Percentiles rank a stretch among this genome's conserved stretches.
Conservation (phyloP, 306 rosid genomes). For the Lupinus albus region DNA sequence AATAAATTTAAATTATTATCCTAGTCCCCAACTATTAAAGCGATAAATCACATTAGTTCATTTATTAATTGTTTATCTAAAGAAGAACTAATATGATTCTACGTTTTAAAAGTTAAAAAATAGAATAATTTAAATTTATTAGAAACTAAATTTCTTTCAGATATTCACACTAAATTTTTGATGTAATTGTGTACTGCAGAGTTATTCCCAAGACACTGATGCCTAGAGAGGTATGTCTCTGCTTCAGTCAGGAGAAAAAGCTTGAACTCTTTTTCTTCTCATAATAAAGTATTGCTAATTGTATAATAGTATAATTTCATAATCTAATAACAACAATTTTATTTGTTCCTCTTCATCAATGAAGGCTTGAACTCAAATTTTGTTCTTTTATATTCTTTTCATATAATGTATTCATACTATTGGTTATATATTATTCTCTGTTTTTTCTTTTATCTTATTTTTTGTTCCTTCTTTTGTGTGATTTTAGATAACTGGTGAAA, state of each 20-base stretch:
- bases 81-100: too few species aligned
- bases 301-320: neutral
- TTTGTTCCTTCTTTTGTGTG: slow-evolving; percentile 14
- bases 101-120: too few species aligned
- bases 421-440: neutral
- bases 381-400: neutral
- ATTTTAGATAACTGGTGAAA: slow-evolving; percentile 94
- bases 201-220: slow-evolving; percentile 99
- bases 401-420: neutral
- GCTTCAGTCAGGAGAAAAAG: slow-evolving; percentile 47
- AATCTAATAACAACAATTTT: neutral
- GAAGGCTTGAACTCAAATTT: slow-evolving; percentile 27
- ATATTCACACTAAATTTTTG: slow-evolving; percentile 70
- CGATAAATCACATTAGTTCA: too few species aligned
- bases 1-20: too few species aligned
- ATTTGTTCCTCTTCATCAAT: slow-evolving; percentile 36
- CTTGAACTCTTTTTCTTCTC: slow-evolving; percentile 42
- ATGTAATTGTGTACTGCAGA: slow-evolving; percentile 79
- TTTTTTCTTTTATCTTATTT: neutral
- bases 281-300: slow-evolving; percentile 26
- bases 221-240: slow-evolving; percentile 98
- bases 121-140: too few species aligned
- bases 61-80: too few species aligned
- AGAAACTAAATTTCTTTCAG: too few species aligned
- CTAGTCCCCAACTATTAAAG: too few species aligned